Evolutionary conservation across 495 filamentous ascomycete species (phyloP).

Genomic region (Aspergillus olivimuriae): DNA sequence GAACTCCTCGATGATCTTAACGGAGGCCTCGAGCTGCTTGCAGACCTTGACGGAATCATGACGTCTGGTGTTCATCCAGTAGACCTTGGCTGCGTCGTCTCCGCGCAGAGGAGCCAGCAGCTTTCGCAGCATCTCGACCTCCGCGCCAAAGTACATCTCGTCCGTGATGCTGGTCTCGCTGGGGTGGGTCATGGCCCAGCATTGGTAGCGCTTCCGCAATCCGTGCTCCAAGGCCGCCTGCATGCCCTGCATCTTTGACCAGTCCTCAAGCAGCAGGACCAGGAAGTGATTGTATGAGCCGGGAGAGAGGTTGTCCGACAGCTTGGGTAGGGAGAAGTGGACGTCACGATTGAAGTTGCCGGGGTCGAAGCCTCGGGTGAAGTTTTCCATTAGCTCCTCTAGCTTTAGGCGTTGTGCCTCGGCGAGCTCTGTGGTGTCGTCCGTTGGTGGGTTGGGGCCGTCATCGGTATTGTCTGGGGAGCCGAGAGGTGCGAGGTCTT

Average conservation of each 20-base stretch:
- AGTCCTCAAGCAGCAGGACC: constrained; percentile 12
- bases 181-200: background rate
- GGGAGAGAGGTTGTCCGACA: constrained; percentile 10
- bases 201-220: constrained; percentile 8
- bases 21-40: constrained; percentile 15
- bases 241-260: constrained; percentile 6
- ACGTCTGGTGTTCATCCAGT: constrained; percentile 14
- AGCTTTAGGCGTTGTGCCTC: constrained; percentile 9
- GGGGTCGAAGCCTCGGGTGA: constrained; percentile 21
- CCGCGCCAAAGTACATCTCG: constrained; percentile 11
- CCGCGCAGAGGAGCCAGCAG: constrained; percentile 17
- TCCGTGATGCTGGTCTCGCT: constrained; percentile 7
- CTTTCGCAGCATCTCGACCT: constrained; percentile 19
- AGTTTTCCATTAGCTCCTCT: constrained; percentile 10
- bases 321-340: constrained; percentile 3
- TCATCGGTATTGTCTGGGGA: constrained; percentile 7
- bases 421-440: constrained; percentile 10
- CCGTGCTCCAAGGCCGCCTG: constrained; percentile 13
- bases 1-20: constrained; percentile 15
- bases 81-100: constrained; percentile 6
- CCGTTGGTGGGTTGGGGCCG: background rate
- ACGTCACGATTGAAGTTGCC: constrained; percentile 10
- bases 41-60: constrained; percentile 3
- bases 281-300: constrained; percentile 22
- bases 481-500: background rate